phyloP scores from a whole-genome alignment of 352 stramenopile species.

The Pythium scleroteichum region DNA sequence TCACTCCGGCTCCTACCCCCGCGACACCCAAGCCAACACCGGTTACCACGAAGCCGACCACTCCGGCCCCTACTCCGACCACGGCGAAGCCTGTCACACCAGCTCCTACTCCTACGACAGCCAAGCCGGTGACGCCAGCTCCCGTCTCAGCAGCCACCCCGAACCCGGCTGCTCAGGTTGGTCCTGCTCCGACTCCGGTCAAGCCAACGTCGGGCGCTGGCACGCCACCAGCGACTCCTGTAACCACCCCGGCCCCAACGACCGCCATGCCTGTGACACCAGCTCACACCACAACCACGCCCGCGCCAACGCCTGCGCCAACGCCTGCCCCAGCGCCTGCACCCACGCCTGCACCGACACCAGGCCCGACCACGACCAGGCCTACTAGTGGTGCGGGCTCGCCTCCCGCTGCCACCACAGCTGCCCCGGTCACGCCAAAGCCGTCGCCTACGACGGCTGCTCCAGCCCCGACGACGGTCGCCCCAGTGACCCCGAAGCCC shows the following conservation, averaged over 20 bases:
- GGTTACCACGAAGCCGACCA: not conserved
- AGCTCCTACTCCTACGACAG: not conserved
- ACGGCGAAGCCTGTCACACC: conserved; percentile 3
- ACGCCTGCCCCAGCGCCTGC: not conserved
- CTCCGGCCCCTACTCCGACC: not conserved
- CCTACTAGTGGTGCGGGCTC: not conserved
- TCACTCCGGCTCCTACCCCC: not conserved
- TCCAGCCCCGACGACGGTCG: too few species aligned
- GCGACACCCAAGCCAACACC: not conserved
- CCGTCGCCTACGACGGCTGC: too few species aligned
- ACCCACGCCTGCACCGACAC: not conserved
- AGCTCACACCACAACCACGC: not conserved
- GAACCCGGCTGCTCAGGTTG: conserved; percentile 3
- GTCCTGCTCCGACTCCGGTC: not conserved
- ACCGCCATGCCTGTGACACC: conserved; percentile 3
- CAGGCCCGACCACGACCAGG: not conserved
- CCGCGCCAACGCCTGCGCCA: not conserved
- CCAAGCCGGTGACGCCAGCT: conserved; percentile 1
- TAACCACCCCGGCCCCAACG: not conserved
- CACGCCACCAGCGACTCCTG: not conserved
- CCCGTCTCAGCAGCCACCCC: conserved; percentile 8
- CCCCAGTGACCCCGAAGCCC: not conserved
- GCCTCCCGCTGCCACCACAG: not conserved
- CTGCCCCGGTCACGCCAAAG: too few species aligned
- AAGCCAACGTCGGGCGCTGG: conserved; percentile 8